Conservation (phyloP, 225 moss, liverwort and hornwort species). For the Pseudisothecium myosuroides region DNA sequence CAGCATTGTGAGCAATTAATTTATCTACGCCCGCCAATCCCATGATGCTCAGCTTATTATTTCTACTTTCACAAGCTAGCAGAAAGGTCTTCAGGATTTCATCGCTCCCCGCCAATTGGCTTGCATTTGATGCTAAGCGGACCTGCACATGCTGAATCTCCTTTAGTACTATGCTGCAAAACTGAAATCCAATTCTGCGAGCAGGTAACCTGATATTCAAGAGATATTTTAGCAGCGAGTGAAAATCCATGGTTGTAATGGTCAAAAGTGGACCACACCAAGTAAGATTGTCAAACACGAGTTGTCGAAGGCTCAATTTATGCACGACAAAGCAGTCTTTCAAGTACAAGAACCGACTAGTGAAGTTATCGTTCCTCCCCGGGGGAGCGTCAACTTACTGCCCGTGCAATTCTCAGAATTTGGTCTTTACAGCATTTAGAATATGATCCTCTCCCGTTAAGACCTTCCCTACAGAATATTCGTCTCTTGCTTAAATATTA, state of each 20-base stretch:
- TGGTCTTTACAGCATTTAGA: background rate
- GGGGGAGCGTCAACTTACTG: background rate
- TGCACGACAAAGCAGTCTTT: background rate
- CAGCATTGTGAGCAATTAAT: constrained; percentile 88
- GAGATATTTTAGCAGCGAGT: background rate
- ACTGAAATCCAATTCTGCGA: background rate
- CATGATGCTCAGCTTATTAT: constrained; percentile 82
- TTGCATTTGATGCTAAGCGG: constrained; percentile 68
- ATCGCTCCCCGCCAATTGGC: constrained; percentile 68
- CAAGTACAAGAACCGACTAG: background rate
- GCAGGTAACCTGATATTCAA: background rate
- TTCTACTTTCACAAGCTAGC: constrained; percentile 87
- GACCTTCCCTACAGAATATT: background rate
- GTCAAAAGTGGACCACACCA: background rate
- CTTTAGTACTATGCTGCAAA: background rate
- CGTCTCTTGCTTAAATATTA: background rate
- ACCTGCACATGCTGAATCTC: constrained; percentile 28
- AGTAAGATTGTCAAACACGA: background rate
- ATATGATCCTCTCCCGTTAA: background rate
- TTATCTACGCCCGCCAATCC: constrained; percentile 91
- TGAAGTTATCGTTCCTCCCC: background rate
- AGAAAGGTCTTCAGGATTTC: constrained; percentile 85
- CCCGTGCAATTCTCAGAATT: background rate
- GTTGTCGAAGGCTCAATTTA: background rate
- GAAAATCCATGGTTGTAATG: background rate